These are phyloP conservation scores for Seiridium cupressi DNA, from an alignment of 2,329 filamentous ascomycete genomes.

Conservation along the genomic window DNA sequence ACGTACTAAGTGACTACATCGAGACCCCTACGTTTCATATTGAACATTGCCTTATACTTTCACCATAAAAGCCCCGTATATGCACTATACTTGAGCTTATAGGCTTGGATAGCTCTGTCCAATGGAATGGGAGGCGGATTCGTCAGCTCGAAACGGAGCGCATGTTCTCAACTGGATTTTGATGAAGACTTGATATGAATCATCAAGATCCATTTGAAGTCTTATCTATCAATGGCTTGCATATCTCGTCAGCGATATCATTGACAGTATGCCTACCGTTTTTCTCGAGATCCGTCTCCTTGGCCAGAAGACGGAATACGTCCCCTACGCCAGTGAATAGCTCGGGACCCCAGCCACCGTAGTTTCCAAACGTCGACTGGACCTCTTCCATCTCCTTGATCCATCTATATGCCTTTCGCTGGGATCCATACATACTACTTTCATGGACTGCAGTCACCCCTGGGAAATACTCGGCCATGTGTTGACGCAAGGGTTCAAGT, in stretches of 20 bases:
- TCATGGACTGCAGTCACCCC: not conserved
- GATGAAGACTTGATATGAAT: too few relatives aligned
- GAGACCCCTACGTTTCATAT: too few relatives aligned
- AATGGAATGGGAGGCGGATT: too few relatives aligned
- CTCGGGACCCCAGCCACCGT: not conserved
- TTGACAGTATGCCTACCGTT: not conserved
- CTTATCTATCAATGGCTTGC: not conserved
- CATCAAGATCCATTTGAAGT: not conserved
- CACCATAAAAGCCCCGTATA: too few relatives aligned
- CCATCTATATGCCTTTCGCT: constrained; percentile 1
- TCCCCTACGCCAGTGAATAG: not conserved
- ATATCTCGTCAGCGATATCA: not conserved
- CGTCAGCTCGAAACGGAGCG: too few relatives aligned
- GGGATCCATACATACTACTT: not conserved
- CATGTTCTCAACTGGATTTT: too few relatives aligned
- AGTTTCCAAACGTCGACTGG: not conserved
- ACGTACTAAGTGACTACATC: too few relatives aligned
- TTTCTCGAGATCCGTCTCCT: not conserved
- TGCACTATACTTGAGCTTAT: too few relatives aligned
- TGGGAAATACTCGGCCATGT: not conserved
- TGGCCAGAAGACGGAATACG: not conserved
- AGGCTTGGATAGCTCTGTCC: too few relatives aligned
- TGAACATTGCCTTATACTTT: too few relatives aligned
- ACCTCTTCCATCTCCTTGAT: constrained; percentile 1
- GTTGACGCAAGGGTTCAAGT: not conserved